Evolutionary conservation across 2,329 filamentous ascomycete species (phyloP).

Genomic region (Cordyceps fumosorosea): DNA sequence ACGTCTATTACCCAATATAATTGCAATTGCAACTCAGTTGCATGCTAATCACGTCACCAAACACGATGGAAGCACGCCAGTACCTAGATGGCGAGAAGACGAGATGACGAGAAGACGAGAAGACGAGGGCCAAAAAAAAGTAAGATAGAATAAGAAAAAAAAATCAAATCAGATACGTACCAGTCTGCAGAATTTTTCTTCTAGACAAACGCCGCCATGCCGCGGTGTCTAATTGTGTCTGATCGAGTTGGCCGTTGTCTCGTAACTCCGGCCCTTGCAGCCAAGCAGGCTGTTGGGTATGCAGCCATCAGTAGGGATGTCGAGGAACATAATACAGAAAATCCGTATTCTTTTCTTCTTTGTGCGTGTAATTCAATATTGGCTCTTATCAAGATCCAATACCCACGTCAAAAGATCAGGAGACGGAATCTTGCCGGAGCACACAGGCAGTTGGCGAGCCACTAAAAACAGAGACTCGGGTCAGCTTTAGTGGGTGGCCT

Average conservation of each 20-base stretch:
- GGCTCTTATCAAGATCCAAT: neutral
- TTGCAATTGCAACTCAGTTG: no score
- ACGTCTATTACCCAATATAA: no score
- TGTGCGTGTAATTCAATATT: no score
- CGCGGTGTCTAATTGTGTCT: slow-evolving; percentile 6
- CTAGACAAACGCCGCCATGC: neutral
- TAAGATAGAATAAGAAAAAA: neutral
- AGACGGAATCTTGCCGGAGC: no score
- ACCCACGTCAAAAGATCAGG: neutral
- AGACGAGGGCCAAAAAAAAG: neutral
- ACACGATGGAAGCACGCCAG: neutral
- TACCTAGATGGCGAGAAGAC: neutral
- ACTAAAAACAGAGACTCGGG: neutral
- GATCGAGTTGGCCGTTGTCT: slow-evolving; percentile 1
- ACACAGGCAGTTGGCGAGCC: no score
- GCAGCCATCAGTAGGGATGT: neutral
- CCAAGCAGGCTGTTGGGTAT: neutral
- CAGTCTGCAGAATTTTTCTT: neutral
- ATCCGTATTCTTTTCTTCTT: no score
- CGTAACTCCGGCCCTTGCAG: neutral
- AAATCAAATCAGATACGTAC: neutral
- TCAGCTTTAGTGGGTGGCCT: neutral
- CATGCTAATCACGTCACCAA: no score
- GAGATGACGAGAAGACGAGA: neutral
- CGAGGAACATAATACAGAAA: neutral